phyloP scores from a whole-genome alignment of 257 asterid species.

The Coffea canephora region DNA sequence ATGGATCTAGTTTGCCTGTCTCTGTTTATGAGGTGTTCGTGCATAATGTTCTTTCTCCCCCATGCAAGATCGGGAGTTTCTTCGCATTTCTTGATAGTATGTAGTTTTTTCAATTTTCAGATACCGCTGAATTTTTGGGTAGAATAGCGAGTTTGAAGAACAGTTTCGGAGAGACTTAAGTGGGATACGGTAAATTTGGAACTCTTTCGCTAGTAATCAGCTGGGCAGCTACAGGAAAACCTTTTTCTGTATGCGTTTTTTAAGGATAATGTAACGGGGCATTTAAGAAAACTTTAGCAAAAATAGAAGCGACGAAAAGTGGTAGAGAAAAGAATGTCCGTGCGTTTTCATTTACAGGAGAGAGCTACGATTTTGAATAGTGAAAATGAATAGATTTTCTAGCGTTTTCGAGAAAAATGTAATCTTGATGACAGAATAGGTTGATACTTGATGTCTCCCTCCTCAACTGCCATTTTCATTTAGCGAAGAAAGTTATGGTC shows the following conservation, averaged over 20 bases:
- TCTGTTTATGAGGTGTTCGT: neutral
- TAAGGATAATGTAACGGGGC: neutral
- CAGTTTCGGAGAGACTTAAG: neutral
- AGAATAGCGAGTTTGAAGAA: neutral
- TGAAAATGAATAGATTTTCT: neutral
- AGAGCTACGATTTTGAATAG: neutral
- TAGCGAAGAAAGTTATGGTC: no score
- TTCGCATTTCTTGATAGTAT: neutral
- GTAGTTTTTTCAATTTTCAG: neutral
- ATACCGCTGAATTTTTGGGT: neutral
- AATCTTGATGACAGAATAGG: neutral
- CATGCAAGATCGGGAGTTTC: slow-evolving; percentile 17
- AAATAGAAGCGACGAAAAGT: neutral
- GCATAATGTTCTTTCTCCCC: neutral
- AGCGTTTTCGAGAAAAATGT: neutral
- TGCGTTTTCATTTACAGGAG: neutral
- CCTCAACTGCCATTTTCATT: no score
- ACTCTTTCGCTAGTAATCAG: neutral
- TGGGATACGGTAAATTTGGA: neutral
- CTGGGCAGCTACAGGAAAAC: no score
- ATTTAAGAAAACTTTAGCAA: neutral
- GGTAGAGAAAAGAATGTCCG: neutral
- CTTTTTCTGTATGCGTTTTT: no score
- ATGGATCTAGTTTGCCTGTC: neutral
- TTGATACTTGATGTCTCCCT: no score